Conservation (phyloP, 2,329 filamentous ascomycete genomes). For the Fusarium subglutinans region DNA sequence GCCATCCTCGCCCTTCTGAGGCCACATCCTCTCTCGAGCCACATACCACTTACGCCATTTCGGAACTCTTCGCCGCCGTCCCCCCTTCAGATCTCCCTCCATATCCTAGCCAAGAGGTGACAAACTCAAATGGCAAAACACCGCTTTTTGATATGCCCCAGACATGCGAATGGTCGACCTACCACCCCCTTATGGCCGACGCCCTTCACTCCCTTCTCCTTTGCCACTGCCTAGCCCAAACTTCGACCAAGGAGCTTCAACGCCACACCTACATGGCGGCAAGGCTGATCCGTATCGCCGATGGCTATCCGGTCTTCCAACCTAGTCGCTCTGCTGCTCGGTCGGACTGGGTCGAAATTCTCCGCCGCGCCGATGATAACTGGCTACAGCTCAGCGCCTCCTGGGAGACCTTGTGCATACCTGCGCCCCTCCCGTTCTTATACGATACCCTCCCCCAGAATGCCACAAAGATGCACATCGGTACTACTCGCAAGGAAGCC, state of each 20-base stretch:
- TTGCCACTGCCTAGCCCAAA: slow-evolving; percentile 82
- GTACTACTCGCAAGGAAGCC: slow-evolving; percentile 4
- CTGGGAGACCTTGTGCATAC: slow-evolving; percentile 78
- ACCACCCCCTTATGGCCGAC: slow-evolving; percentile 82
- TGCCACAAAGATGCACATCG: not conserved
- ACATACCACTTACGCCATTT: slow-evolving; percentile 57
- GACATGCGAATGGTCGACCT: slow-evolving; percentile 62
- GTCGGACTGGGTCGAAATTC: slow-evolving; percentile 81
- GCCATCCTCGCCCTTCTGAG: slow-evolving; percentile 52
- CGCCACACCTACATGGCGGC: slow-evolving; percentile 86
- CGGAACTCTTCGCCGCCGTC: slow-evolving; percentile 75
- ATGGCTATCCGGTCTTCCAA: slow-evolving; percentile 85
- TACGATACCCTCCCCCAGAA: slow-evolving; percentile 13
- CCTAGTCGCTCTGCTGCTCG: slow-evolving; percentile 75
- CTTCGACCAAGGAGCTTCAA: slow-evolving; percentile 77
- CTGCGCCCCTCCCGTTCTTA: slow-evolving; percentile 60
- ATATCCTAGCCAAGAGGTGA: slow-evolving; percentile 64
- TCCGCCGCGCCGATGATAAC: slow-evolving; percentile 71
- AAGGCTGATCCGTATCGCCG: slow-evolving; percentile 75
- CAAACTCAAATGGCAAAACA: slow-evolving; percentile 40
- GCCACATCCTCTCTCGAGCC: slow-evolving; percentile 37
- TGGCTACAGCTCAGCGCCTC: slow-evolving; percentile 72
- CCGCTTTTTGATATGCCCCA: slow-evolving; percentile 45
- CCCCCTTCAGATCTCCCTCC: slow-evolving; percentile 73
- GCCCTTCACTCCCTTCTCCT: slow-evolving; percentile 81